These are phyloP conservation scores for Aphanomyces invadans DNA, from an alignment of 352 stramenopile genomes.

Conservation along the genomic window DNA sequence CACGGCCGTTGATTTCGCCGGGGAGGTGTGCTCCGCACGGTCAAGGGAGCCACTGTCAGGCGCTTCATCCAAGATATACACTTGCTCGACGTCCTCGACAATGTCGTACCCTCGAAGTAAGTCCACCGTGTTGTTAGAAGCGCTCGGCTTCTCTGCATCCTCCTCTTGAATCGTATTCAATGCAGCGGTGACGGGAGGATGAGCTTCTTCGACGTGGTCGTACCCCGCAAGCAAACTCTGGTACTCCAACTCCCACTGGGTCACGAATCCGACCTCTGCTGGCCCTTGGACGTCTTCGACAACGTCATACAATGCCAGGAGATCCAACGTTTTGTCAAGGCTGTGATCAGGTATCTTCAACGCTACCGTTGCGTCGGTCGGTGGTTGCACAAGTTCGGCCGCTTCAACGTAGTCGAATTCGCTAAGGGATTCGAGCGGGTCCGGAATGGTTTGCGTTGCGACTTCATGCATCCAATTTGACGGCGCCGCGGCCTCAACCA, in stretches of 20 bases:
- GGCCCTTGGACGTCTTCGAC: not conserved
- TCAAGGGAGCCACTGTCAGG: no score
- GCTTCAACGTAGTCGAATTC: slow-evolving; percentile 16
- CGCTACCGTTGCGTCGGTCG: no score
- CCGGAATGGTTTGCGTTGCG: slow-evolving; percentile 1
- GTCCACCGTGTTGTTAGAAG: not conserved
- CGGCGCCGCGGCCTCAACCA: slow-evolving; percentile 8
- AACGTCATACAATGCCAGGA: not conserved
- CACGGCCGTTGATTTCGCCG: no score
- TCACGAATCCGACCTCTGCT: not conserved
- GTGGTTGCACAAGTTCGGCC: not conserved
- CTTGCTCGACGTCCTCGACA: not conserved
- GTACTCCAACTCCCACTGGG: not conserved
- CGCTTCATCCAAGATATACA: not conserved
- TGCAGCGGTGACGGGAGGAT: not conserved
- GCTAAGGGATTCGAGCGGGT: no score
- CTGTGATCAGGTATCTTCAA: not conserved
- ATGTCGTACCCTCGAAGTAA: not conserved
- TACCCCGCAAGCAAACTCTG: not conserved
- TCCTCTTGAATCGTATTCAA: not conserved
- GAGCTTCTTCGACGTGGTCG: not conserved
- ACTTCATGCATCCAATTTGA: slow-evolving; percentile 4
- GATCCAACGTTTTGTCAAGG: not conserved
- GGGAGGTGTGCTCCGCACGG: no score
- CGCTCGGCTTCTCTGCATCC: no score